These are phyloP conservation scores for Iberis pinnata DNA, from an alignment of 345 rosid species.

Conservation along the genomic window DNA sequence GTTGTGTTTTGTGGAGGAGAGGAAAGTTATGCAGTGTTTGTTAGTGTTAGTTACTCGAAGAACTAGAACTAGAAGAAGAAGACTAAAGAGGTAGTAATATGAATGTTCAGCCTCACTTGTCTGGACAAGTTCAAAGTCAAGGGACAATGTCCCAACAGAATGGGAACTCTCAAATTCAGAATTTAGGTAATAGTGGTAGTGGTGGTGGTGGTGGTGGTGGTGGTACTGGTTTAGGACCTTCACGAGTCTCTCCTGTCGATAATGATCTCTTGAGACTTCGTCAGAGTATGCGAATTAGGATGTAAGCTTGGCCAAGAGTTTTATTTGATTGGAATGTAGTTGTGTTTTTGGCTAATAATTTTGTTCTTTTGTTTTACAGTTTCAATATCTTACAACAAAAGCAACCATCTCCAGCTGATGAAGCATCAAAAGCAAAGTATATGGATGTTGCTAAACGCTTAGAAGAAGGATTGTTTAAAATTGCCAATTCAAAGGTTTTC, in stretches of 20 bases:
- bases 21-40: constrained; percentile 34
- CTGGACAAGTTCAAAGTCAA: constrained; percentile 66
- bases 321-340: too few species aligned
- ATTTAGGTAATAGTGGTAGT: constrained; percentile 35
- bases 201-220: constrained; percentile 13
- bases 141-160: constrained; percentile 61
- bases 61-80: constrained; percentile 26
- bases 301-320: too few species aligned
- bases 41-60: constrained; percentile 19
- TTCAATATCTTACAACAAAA: constrained; percentile 44
- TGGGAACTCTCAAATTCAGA: constrained; percentile 71
- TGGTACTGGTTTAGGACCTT: constrained; percentile 31
- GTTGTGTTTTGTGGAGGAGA: constrained; percentile 12
- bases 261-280: constrained; percentile 43
- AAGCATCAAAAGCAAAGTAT: constrained; percentile 40
- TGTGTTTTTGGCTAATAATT: background rate
- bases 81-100: constrained; percentile 35
- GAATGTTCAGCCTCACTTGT: constrained; percentile 68
- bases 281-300: constrained; percentile 39
- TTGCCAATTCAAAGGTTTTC: constrained; percentile 60
- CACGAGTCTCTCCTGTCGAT: constrained; percentile 33
- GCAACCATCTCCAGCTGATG: constrained; percentile 42
- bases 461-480: constrained; percentile 77
- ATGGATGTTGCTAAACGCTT: constrained; percentile 72
- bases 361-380: constrained; percentile 32